Evolutionary conservation across 164 flowering plant genomes (phyloP).

Genomic region (Annona cherimola): DNA sequence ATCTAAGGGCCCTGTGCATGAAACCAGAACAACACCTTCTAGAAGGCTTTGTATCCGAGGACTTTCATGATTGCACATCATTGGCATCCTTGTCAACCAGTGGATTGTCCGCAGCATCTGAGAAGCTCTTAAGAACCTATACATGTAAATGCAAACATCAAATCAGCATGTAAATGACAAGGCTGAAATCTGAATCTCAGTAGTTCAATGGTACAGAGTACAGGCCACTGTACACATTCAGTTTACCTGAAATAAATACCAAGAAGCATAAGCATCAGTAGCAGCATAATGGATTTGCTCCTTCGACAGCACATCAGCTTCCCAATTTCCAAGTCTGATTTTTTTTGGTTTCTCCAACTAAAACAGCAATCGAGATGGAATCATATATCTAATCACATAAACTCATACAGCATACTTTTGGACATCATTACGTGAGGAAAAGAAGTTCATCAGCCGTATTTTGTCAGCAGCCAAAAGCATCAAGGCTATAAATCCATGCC

Average conservation of each 20-base stretch:
- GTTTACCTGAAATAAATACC: constrained; percentile 62
- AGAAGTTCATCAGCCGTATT: background rate
- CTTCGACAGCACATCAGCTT: constrained; percentile 43
- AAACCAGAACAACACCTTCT: too few species aligned
- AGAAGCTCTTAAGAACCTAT: constrained; percentile 40
- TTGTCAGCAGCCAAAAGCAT: background rate
- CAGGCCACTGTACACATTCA: background rate
- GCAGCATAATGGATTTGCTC: constrained; percentile 71
- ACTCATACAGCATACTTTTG: background rate
- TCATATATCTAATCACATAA: background rate
- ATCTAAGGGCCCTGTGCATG: too few species aligned
- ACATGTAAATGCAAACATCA: background rate
- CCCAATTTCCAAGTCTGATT: constrained; percentile 79
- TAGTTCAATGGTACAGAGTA: background rate
- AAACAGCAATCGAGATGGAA: constrained; percentile 1
- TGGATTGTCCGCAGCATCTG: constrained; percentile 29
- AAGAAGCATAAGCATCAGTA: constrained; percentile 79
- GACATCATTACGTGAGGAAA: background rate
- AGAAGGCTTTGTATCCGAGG: background rate
- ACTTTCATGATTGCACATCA: constrained; percentile 1
- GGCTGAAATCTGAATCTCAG: background rate
- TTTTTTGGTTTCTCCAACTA: constrained; percentile 59
- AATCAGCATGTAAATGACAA: background rate
- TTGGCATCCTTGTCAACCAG: constrained; percentile 10
- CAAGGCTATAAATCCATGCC: background rate